Percentiles rank a stretch among this genome's conserved stretches.
phyloP scores from a whole-genome alignment of 345 rosid species.

The Melaleuca alternifolia region DNA sequence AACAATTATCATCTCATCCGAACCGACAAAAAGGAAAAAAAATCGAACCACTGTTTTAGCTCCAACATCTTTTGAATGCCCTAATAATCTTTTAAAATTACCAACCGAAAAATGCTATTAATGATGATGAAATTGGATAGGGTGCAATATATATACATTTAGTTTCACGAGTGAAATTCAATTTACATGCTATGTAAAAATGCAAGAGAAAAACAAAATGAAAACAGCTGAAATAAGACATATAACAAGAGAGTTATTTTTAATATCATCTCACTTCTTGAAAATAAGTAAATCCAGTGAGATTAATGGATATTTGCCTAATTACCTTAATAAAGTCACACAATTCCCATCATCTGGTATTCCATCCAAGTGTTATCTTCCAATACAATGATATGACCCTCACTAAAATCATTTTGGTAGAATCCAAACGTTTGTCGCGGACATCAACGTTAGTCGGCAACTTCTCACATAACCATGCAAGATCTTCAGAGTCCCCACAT shows the following conservation, averaged over 20 bases:
- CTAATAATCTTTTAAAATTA: neutral
- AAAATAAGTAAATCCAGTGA: neutral
- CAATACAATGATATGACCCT: neutral
- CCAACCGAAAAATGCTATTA: neutral
- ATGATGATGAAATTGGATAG: neutral
- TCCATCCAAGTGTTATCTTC: neutral
- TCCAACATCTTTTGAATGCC: neutral
- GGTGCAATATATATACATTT: fast-evolving
- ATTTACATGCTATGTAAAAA: neutral
- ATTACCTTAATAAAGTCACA: too few species aligned
- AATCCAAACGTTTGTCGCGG: neutral
- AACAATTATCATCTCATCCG: neutral
- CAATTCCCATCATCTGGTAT: neutral
- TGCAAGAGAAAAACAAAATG: too few species aligned
- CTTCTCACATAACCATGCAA: neutral
- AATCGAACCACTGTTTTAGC: neutral
- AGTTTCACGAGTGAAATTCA: neutral
- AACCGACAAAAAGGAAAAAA: neutral
- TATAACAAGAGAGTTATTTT: neutral
- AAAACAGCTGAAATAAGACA: neutral
- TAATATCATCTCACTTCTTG: neutral
- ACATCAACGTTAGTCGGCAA: neutral
- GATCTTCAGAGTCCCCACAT: too few species aligned
- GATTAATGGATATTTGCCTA: neutral
- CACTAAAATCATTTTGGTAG: neutral